A percentile compares a stretch with the other conserved stretches of the same genome.
Conservation (phyloP, 1,284 basidiomycete genomes). For the Microbotryum intermedium region DNA sequence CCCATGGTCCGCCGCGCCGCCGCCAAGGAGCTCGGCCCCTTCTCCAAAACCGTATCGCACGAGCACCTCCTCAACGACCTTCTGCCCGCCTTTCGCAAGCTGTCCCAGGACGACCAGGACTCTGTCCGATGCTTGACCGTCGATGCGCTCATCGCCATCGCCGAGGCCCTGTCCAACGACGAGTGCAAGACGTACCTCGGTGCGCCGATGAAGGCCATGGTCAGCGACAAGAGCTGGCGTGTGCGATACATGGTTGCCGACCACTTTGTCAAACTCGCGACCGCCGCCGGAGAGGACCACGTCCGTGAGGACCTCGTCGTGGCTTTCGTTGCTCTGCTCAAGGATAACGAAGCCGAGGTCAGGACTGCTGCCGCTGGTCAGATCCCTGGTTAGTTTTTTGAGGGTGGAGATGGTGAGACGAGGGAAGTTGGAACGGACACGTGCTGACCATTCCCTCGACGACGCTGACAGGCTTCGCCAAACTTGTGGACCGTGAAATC, state of each 20-base stretch:
- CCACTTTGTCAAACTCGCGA: slow-evolving; percentile 95
- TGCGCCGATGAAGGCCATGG: slow-evolving; percentile 68
- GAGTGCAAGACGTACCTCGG: slow-evolving; percentile 89
- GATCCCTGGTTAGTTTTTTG: slow-evolving; percentile 67
- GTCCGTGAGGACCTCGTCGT: slow-evolving; percentile 89
- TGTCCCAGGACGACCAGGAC: slow-evolving; percentile 95
- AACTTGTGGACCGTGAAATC: slow-evolving; percentile 86
- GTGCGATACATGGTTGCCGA: slow-evolving; percentile 98
- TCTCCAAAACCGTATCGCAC: slow-evolving; percentile 66
- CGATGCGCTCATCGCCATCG: slow-evolving; percentile 89
- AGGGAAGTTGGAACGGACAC: neutral
- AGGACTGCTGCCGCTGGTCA: slow-evolving; percentile 92
- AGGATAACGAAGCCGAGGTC: slow-evolving; percentile 98
- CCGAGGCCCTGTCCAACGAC: slow-evolving; percentile 67
- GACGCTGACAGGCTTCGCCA: slow-evolving; percentile 90
- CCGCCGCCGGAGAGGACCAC: slow-evolving; percentile 80
- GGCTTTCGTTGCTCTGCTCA: slow-evolving; percentile 87
- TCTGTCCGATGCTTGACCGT: slow-evolving; percentile 94
- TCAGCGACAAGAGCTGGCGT: slow-evolving; percentile 95
- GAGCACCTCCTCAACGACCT: slow-evolving; percentile 70
- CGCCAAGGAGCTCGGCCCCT: slow-evolving; percentile 88
- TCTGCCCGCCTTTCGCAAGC: slow-evolving; percentile 85
- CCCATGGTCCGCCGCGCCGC: slow-evolving; percentile 98
- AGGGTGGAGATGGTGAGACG: neutral
- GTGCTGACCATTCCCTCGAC: neutral